Percentiles rank a stretch among this genome's conserved stretches.
These are phyloP conservation scores for Arachis monticola DNA, from an alignment of 331 rosid genomes.

Conservation along the genomic window DNA sequence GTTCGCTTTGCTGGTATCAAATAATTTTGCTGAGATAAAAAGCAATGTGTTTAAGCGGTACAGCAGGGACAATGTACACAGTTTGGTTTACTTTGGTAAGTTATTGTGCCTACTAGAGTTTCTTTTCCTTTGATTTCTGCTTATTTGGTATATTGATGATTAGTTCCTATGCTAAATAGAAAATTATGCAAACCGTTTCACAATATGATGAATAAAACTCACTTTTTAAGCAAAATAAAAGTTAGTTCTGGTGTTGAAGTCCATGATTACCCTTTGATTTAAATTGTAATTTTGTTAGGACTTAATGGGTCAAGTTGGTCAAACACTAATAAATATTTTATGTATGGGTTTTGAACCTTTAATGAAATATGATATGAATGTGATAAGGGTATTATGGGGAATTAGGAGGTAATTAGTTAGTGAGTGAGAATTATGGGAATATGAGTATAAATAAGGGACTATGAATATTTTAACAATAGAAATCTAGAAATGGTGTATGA, in stretches of 20 bases:
- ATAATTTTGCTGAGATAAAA: slow-evolving; percentile 95
- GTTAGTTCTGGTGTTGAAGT: neutral
- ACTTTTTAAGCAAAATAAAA: neutral
- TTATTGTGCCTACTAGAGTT: slow-evolving; percentile 25
- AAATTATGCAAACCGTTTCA: neutral
- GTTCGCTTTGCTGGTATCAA: slow-evolving; percentile 91
- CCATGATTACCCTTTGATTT: neutral
- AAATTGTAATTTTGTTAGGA: neutral
- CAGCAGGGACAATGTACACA: slow-evolving; percentile 87
- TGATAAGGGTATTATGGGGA: no score
- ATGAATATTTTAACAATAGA: no score
- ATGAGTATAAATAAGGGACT: no score
- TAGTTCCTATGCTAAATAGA: slow-evolving; percentile 11
- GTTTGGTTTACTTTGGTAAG: slow-evolving; percentile 92
- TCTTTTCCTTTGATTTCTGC: slow-evolving; percentile 2
- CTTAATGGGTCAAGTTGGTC: neutral
- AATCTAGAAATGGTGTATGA: no score
- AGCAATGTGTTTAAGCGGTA: slow-evolving; percentile 91
- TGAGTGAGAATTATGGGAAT: no score
- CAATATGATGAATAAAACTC: neutral
- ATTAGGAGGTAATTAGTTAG: no score
- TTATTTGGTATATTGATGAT: slow-evolving; percentile 15
- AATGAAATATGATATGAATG: neutral
- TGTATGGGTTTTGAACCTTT: neutral
- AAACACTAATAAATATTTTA: neutral